phyloP scores from a whole-genome alignment of 495 filamentous ascomycete genomes.

The Aspergillus asperescens region DNA sequence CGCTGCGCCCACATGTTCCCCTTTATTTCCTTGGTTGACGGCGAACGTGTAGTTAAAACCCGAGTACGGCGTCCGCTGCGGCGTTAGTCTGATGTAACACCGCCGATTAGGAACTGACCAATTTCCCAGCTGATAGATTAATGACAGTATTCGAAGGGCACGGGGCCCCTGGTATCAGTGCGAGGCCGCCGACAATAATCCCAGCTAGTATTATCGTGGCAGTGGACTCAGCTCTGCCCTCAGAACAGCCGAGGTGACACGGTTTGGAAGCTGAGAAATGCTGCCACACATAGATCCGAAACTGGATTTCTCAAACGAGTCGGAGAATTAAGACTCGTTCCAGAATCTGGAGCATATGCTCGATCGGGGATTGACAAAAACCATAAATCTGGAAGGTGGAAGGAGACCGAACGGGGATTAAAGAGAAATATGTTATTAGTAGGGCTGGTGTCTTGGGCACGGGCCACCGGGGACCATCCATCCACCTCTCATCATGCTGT shows the following conservation, averaged over 20 bases:
- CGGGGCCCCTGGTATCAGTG: neutral
- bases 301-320: neutral
- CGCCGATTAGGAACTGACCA: neutral
- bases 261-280: neutral
- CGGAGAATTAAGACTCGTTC: neutral
- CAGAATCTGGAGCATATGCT: neutral
- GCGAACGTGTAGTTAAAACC: conserved; percentile 4
- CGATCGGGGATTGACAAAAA: neutral
- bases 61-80: conserved; percentile 3
- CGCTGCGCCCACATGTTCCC: neutral
- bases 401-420: neutral
- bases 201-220: conserved; percentile 2
- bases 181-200: neutral
- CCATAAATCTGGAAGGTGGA: neutral
- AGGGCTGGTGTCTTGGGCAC: neutral
- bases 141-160: too few relatives aligned
- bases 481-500: neutral
- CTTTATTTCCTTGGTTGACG: neutral
- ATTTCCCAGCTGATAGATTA: too few relatives aligned
- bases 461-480: conserved; percentile 2
- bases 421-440: too few relatives aligned
- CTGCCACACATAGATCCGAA: conserved; percentile 3
- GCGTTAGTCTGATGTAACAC: neutral
- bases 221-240: neutral
- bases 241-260: conserved; percentile 7